Conservation (phyloP, 1,139 yeast genomes). For the Debaryomyces fabryi region DNA sequence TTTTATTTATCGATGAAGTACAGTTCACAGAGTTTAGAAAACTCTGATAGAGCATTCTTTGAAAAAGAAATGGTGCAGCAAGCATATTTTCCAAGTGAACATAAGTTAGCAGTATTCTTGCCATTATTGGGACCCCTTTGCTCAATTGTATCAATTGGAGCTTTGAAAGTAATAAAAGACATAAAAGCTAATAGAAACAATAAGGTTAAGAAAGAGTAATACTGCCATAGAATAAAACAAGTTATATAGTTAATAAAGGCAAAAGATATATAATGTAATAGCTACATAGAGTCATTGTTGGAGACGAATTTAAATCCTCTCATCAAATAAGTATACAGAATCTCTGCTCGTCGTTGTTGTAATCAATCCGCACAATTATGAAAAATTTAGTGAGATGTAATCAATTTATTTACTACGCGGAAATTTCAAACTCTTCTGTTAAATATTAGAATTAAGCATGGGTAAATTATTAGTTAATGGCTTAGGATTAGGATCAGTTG, state of each 20-base stretch:
- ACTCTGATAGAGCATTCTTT: slow-evolving; percentile 80
- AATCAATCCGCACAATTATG: not conserved
- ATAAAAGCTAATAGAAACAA: slow-evolving; percentile 19
- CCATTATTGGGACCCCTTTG: slow-evolving; percentile 86
- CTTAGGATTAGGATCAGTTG: slow-evolving; percentile 41
- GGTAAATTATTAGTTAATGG: slow-evolving; percentile 33
- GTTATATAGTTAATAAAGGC: not conserved
- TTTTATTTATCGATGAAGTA: slow-evolving; percentile 52
- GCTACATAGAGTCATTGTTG: not conserved
- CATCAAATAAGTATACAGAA: not conserved
- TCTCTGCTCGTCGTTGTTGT: not conserved
- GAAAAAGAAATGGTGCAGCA: slow-evolving; percentile 95
- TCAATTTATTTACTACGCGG: slow-evolving; percentile 1
- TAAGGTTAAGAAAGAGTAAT: slow-evolving; percentile 24
- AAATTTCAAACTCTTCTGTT: not conserved
- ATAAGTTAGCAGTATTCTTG: slow-evolving; percentile 87
- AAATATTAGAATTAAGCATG: slow-evolving; percentile 21
- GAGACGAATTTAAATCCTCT: not conserved
- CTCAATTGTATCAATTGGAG: slow-evolving; percentile 67
- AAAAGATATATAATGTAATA: not conserved
- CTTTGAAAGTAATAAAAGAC: slow-evolving; percentile 37
- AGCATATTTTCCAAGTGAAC: slow-evolving; percentile 92
- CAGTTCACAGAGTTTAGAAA: slow-evolving; percentile 57
- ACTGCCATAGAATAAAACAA: not conserved
- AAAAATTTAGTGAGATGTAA: not conserved